Percentiles rank a stretch among this genome's conserved stretches.
These are phyloP conservation scores for Hymenoscyphus infarciens DNA, from an alignment of 2,329 filamentous ascomycete species.

Conservation along the genomic window DNA sequence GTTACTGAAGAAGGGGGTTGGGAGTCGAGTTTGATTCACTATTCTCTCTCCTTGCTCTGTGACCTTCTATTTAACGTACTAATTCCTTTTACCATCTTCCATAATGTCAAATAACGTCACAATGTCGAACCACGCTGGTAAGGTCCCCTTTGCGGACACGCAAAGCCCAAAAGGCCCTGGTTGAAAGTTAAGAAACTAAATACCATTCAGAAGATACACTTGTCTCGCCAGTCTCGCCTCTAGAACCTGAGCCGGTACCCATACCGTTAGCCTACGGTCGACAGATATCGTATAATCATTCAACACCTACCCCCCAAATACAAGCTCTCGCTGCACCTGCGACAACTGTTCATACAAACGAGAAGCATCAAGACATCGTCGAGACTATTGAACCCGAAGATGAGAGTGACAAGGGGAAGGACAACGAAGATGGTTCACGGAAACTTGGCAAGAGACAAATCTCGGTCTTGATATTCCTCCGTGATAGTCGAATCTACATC, in stretches of 20 bases:
- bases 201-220: not conserved
- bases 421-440: not conserved
- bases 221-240: not conserved
- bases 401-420: not conserved
- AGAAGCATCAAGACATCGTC: not conserved
- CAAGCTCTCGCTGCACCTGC: not conserved
- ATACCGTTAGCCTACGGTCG: conserved; percentile 17
- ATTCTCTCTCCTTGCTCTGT: not conserved
- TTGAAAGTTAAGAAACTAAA: not conserved
- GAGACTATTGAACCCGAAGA: not conserved
- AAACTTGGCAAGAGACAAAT: not conserved
- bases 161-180: not conserved
- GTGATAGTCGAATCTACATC: conserved; percentile 13
- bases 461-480: conserved; percentile 12
- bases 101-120: not conserved
- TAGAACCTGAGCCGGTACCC: conserved; percentile 8
- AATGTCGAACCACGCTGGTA: not conserved
- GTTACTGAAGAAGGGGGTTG: not conserved
- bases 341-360: not conserved
- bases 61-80: not conserved
- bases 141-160: not conserved
- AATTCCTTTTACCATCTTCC: not conserved
- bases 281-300: conserved; percentile 16
- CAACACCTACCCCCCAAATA: not conserved
- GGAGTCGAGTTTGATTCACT: not conserved